These are phyloP conservation scores for Aspergillus wentii DNA, from an alignment of 495 filamentous ascomycete species.

Conservation along the genomic window DNA sequence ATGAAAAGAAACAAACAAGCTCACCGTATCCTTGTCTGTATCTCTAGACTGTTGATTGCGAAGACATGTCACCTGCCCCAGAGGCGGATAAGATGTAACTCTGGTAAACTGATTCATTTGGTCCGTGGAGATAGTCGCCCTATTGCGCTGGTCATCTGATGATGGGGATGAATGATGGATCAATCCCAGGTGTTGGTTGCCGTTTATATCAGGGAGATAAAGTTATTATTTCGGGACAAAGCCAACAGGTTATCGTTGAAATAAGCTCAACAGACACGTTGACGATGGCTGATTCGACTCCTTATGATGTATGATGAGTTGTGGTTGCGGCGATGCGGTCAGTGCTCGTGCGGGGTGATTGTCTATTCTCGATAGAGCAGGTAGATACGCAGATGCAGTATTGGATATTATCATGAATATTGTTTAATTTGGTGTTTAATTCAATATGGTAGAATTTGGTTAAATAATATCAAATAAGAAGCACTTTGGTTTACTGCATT, in stretches of 20 bases:
- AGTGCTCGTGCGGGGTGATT: too few species aligned
- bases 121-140: constrained; percentile 24
- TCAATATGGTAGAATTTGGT: too few species aligned
- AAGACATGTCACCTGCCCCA: constrained; percentile 64
- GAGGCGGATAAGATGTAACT: constrained; percentile 56
- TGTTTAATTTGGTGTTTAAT: too few species aligned
- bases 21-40: constrained; percentile 25
- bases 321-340: constrained; percentile 9
- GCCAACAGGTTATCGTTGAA: too few species aligned
- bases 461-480: too few species aligned
- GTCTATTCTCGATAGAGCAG: too few species aligned
- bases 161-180: constrained; percentile 20
- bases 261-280: too few species aligned
- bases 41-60: constrained; percentile 22
- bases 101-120: constrained; percentile 48
- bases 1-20: neutral
- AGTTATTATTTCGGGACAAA: too few species aligned
- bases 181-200: constrained; percentile 9
- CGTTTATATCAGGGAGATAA: constrained; percentile 18
- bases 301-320: constrained; percentile 6
- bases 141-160: constrained; percentile 12
- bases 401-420: too few species aligned
- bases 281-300: neutral
- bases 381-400: too few species aligned
- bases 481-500: too few species aligned